Percentiles rank a stretch among this genome's conserved stretches.
phyloP scores from a whole-genome alignment of 2,329 filamentous ascomycete genomes.

The Neospermospora avenae region DNA sequence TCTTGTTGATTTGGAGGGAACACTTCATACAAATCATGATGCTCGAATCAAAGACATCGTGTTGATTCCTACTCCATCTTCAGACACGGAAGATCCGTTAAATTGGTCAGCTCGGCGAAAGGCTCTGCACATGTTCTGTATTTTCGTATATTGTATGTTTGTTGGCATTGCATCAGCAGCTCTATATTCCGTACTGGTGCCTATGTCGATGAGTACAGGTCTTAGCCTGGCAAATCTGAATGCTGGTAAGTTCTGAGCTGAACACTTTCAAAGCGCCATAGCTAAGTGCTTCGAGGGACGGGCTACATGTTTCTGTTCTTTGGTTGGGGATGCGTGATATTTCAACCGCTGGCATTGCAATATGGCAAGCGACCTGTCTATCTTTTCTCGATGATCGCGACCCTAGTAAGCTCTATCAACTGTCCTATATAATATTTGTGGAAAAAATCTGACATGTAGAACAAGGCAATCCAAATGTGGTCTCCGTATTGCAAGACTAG shows the following conservation, averaged over 20 bases:
- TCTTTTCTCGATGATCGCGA: constrained; percentile 35
- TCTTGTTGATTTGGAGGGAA: constrained; percentile 26
- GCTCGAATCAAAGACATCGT: constrained; percentile 25
- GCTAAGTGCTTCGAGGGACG: constrained; percentile 33
- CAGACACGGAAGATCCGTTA: constrained; percentile 11
- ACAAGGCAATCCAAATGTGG: constrained; percentile 35
- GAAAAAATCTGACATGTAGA: too few species aligned
- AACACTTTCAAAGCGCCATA: constrained; percentile 6
- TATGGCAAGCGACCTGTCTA: constrained; percentile 24
- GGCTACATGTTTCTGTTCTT: constrained; percentile 21
- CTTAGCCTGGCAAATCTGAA: constrained; percentile 24
- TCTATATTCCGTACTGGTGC: constrained; percentile 40
- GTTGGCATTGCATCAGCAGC: constrained; percentile 38
- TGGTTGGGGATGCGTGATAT: constrained; percentile 38
- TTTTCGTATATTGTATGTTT: constrained; percentile 24
- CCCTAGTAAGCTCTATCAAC: constrained; percentile 32
- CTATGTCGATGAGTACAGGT: constrained; percentile 37
- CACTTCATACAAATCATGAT: constrained; percentile 10
- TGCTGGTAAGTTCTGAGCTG: constrained; percentile 5
- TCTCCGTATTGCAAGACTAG: constrained; percentile 1
- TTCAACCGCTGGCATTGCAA: constrained; percentile 37
- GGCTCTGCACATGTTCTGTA: constrained; percentile 3
- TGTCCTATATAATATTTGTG: constrained; percentile 10
- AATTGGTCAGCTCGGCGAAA: background rate
- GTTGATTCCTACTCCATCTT: constrained; percentile 20